Base-by-base conservation (phyloP, 805 yeast species). In the Tetrapisispora taiwanensis region DNA sequence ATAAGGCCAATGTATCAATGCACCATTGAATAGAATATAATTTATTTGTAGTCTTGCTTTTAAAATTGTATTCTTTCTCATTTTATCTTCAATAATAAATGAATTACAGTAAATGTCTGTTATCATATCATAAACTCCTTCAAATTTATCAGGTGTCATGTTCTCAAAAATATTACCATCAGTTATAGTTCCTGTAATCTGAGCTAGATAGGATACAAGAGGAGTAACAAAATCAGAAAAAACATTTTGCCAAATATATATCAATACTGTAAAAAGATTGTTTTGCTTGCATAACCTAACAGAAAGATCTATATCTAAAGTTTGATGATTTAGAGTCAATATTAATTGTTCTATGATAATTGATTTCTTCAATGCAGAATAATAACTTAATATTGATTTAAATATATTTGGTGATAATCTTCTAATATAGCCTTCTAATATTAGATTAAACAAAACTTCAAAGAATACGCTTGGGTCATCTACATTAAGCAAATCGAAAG, bases 241-340 rank as follows among this genome's bases (percentile, higher is more conserved):
- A 4, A 86, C 65, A 1, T 65, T 67, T 50, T 78, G 85, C 84
- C 90, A 84, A 17, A 92, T 74, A 57, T 77, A 87, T 0, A 78
- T 72, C 40, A 75, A 65, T 31, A 85, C 74, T 43, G 85, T 94
- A 30, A 69, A 67, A 6, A 89, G 64, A 7, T 73, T 65, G 51
- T 79, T 67, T 47, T 70, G 56, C 33, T 68, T 66, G 58, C 95
- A 81, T 15, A 84, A 63, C 12, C 69, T 69, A 13, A 87, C 70
- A 0, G 95, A 79, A 19, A 80, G 65, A 61, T 90, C 95, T 31
- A 90, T 74, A 56, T 90, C 95, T 41, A 92, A 69, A 12, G 78
- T 73, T 7, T 68, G 52, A 8, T 84, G 70, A 53, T 88, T 89
- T 22, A 90, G 58, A 1, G 76, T 64, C 52, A 95, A 83, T 10